A percentile compares a stretch with the other conserved stretches of the same genome.
phyloP scores from a whole-genome alignment of 352 stramenopile species.

The Pythium dissimile region DNA sequence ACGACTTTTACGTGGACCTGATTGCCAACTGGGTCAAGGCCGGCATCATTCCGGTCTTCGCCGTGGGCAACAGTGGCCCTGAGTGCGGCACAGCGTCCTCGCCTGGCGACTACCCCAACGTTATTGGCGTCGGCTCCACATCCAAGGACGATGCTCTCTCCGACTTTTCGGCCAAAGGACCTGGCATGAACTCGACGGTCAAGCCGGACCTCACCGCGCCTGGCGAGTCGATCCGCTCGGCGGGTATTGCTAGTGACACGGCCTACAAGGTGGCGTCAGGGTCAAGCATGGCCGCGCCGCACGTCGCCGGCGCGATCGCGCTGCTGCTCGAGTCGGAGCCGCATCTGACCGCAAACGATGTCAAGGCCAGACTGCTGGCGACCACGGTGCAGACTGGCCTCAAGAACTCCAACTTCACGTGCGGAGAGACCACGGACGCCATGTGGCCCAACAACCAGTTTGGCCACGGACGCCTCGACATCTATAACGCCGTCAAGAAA shows the following conservation, averaged over 20 bases:
- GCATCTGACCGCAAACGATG: constrained; percentile 5
- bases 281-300: constrained; percentile 17
- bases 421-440: neutral
- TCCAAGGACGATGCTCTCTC: constrained; percentile 13
- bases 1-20: constrained; percentile 5
- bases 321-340: constrained; percentile 18
- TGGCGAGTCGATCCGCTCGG: constrained; percentile 17
- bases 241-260: constrained; percentile 11
- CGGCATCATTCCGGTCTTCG: constrained; percentile 23
- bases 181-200: constrained; percentile 1
- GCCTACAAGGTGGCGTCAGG: constrained; percentile 27
- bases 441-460: constrained; percentile 7
- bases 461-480: neutral
- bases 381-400: neutral
- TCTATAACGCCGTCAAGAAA: neutral
- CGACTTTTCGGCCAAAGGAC: constrained; percentile 26
- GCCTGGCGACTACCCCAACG: constrained; percentile 12
- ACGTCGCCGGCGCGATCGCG: constrained; percentile 23
- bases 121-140: constrained; percentile 4
- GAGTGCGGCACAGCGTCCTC: constrained; percentile 6
- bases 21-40: constrained; percentile 16
- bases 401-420: neutral
- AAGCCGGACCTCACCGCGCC: constrained; percentile 30
- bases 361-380: neutral
- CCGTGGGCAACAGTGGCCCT: constrained; percentile 15